Evolutionary conservation across 129 eudicot species (phyloP).

Genomic region (Flaveria trinervia): DNA sequence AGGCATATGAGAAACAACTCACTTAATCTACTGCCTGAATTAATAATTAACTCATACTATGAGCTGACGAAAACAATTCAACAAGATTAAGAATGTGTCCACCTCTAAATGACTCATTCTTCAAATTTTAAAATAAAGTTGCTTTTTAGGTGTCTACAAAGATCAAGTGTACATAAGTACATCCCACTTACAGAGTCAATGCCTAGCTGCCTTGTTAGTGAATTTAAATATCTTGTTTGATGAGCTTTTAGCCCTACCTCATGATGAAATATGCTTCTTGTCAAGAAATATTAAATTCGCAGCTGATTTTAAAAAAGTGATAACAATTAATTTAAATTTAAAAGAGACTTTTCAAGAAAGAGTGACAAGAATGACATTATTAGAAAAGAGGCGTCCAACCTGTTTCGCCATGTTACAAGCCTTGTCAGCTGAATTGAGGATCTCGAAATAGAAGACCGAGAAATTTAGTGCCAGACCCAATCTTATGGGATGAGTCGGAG

Average conservation of each 20-base stretch:
- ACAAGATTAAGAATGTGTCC: conserved; percentile 16
- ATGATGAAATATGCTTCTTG: conserved; percentile 4
- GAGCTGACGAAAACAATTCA: not conserved
- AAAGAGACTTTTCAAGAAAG: not conserved
- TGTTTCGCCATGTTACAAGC: conserved; percentile 89
- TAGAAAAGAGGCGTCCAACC: conserved; percentile 35
- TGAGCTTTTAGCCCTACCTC: conserved; percentile 21
- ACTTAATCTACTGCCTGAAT: not conserved
- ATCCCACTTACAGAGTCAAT: conserved; percentile 35
- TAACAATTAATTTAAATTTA: not conserved
- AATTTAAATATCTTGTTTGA: conserved; percentile 18
- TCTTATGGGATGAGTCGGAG: conserved; percentile 81
- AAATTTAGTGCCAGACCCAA: conserved; percentile 81
- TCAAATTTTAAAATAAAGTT: conserved; percentile 24
- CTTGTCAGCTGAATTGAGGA: conserved; percentile 75
- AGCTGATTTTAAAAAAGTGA: not conserved
- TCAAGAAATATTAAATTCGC: conserved; percentile 1
- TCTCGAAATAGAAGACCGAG: conserved; percentile 83
- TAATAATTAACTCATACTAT: no score
- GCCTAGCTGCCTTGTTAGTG: conserved; percentile 18
- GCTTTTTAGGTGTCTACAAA: conserved; percentile 30
- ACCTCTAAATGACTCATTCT: conserved; percentile 35
- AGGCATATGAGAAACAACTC: no score
- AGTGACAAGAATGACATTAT: not conserved
- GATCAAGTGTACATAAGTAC: conserved; percentile 26